These are phyloP conservation scores for Paraphaeosphaeria minitans DNA, from an alignment of 2,329 filamentous ascomycete species.

Conservation along the genomic window DNA sequence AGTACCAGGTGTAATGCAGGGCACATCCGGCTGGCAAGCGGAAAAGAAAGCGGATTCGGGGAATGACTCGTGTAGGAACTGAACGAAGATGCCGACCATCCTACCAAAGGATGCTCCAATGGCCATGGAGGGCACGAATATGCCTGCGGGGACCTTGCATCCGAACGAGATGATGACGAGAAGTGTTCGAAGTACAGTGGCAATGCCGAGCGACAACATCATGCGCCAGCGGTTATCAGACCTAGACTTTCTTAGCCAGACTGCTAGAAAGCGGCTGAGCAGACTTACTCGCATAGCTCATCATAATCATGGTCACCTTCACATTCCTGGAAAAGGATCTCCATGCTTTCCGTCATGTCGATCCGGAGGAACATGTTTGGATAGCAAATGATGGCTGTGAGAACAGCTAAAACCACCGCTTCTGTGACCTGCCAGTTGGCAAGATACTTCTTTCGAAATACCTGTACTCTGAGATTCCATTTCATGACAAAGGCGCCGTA, in stretches of 20 bases:
- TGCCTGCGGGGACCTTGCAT: constrained; percentile 96
- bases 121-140: constrained; percentile 98
- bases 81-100: constrained; percentile 91
- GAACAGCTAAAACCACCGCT: constrained; percentile 78
- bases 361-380: constrained; percentile 94
- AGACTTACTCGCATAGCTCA: constrained; percentile 76
- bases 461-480: constrained; percentile 89
- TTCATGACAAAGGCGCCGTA: constrained; percentile 98
- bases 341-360: constrained; percentile 99
- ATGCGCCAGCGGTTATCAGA: constrained; percentile 75
- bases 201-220: constrained; percentile 75
- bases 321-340: constrained; percentile 93
- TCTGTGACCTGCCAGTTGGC: constrained; percentile 83
- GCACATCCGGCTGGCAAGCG: constrained; percentile 85
- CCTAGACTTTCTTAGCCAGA: constrained; percentile 37
- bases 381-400: constrained; percentile 92
- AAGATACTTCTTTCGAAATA: constrained; percentile 93
- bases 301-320: constrained; percentile 88
- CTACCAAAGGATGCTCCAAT: constrained; percentile 93
- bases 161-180: constrained; percentile 96
- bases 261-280: background rate
- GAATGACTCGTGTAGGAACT: constrained; percentile 83
- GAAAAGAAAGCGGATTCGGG: constrained; percentile 85
- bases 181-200: constrained; percentile 79
- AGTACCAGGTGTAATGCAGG: constrained; percentile 95